Evolutionary conservation across 2,329 filamentous ascomycete genomes (phyloP).

Genomic region (Diaporthe sp.): DNA sequence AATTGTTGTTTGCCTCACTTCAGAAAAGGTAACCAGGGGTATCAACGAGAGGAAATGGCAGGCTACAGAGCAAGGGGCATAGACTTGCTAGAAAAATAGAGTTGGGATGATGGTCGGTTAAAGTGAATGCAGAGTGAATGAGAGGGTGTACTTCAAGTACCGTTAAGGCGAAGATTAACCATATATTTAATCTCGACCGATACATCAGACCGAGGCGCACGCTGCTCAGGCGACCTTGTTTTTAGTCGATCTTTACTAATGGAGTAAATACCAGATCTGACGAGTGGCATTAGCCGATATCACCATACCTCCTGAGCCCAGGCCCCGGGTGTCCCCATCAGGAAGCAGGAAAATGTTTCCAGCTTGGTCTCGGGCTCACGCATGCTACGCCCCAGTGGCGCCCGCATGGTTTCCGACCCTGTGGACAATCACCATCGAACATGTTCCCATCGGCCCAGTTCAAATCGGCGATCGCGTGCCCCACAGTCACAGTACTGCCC

Average conservation of each 20-base stretch:
- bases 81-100: background rate
- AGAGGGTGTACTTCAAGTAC: background rate
- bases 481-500: slow-evolving; percentile 2
- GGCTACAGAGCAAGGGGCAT: background rate
- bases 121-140: background rate
- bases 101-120: background rate
- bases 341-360: slow-evolving; percentile 24
- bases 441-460: slow-evolving; percentile 3
- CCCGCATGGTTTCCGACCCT: slow-evolving; percentile 12
- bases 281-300: slow-evolving; percentile 28
- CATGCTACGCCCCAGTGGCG: slow-evolving; percentile 18
- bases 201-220: background rate
- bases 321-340: slow-evolving; percentile 16
- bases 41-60: background rate
- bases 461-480: slow-evolving; percentile 22
- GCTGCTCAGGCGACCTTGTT: slow-evolving; percentile 14
- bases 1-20: background rate
- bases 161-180: slow-evolving; percentile 7
- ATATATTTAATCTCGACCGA: slow-evolving; percentile 24
- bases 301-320: slow-evolving; percentile 22
- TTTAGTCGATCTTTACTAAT: slow-evolving; percentile 27
- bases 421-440: background rate
- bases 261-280: slow-evolving; percentile 9
- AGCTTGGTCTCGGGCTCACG: slow-evolving; percentile 7
- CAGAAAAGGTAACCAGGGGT: background rate